Evolutionary conservation across 352 stramenopile species (phyloP).

Genomic region (Pythium phragmiticola): DNA sequence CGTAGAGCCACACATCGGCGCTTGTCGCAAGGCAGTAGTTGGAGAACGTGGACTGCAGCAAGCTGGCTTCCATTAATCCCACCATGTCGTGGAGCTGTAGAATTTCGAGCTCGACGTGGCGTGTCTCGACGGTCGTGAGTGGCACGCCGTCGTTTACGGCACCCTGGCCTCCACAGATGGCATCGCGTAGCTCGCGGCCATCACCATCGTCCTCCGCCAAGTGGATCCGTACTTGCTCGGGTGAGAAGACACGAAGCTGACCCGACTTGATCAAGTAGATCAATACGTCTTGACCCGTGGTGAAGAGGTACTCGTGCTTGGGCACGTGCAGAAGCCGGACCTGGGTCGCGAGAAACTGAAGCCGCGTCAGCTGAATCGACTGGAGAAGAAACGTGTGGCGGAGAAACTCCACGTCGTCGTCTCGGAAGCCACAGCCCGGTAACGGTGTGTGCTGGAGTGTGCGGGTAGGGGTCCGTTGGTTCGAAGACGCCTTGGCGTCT

Average conservation of each 20-base stretch:
- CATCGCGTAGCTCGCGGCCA: background rate
- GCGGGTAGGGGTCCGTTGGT: background rate
- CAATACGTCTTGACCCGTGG: conserved; percentile 38
- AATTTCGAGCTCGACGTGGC: conserved; percentile 58
- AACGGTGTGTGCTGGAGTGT: background rate
- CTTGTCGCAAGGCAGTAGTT: conserved; percentile 49
- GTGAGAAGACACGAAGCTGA: conserved; percentile 44
- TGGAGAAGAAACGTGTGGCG: conserved; percentile 49
- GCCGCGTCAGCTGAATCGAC: conserved; percentile 32
- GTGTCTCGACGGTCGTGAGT: conserved; percentile 24
- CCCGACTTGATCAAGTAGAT: conserved; percentile 47
- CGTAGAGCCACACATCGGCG: conserved; percentile 30
- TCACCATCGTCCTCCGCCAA: conserved; percentile 1
- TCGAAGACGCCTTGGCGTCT: background rate
- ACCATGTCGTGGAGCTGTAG: conserved; percentile 44
- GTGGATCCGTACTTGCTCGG: conserved; percentile 30
- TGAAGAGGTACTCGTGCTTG: conserved; percentile 57
- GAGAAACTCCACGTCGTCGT: conserved; percentile 31
- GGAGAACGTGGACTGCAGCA: conserved; percentile 38
- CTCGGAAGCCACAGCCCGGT: conserved; percentile 18
- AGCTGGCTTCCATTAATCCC: conserved; percentile 40
- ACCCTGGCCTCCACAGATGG: background rate
- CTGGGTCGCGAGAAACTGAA: conserved; percentile 50
- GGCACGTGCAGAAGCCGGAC: conserved; percentile 31
- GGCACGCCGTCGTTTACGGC: background rate